Evolutionary conservation across 108 stramenopile species (phyloP).

Genomic region (Stephanodiscus triporus): DNA sequence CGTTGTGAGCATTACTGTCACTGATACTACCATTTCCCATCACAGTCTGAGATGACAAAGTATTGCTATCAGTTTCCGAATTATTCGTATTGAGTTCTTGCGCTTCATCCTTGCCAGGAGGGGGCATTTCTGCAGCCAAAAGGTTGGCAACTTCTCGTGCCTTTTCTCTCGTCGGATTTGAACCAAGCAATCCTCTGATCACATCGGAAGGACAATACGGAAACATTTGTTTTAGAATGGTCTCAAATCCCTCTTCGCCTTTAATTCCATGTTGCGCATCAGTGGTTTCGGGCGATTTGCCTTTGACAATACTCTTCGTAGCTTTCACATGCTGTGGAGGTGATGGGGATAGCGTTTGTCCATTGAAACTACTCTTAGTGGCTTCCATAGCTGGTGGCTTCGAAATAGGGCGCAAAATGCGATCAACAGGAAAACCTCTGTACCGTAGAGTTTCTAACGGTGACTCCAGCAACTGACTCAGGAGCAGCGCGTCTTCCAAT

Average conservation of each 20-base stretch:
- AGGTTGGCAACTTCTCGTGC: slow-evolving; percentile 64
- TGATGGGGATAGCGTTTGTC: slow-evolving; percentile 12
- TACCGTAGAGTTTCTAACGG: slow-evolving; percentile 69
- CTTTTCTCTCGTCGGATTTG: slow-evolving; percentile 61
- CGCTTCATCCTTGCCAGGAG: slow-evolving; percentile 5
- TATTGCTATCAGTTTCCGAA: background rate
- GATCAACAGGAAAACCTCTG: slow-evolving; percentile 78
- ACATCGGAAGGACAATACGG: slow-evolving; percentile 55
- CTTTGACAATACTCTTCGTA: slow-evolving; percentile 2
- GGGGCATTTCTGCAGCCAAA: slow-evolving; percentile 47
- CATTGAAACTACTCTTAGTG: background rate
- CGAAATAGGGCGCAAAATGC: slow-evolving; percentile 59
- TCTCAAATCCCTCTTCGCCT: slow-evolving; percentile 47
- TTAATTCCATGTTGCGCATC: slow-evolving; percentile 8
- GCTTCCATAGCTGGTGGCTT: slow-evolving; percentile 26
- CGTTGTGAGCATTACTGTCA: background rate
- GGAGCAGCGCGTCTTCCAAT: slow-evolving; percentile 78
- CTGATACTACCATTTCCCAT: background rate
- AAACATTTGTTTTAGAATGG: slow-evolving; percentile 70
- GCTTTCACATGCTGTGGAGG: background rate
- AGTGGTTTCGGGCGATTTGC: background rate
- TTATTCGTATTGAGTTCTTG: background rate
- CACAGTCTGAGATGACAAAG: background rate
- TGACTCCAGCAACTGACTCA: slow-evolving; percentile 71
- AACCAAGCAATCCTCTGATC: slow-evolving; percentile 57